Conservation (phyloP, 257 asterid genomes). For the Solanum pennellii region DNA sequence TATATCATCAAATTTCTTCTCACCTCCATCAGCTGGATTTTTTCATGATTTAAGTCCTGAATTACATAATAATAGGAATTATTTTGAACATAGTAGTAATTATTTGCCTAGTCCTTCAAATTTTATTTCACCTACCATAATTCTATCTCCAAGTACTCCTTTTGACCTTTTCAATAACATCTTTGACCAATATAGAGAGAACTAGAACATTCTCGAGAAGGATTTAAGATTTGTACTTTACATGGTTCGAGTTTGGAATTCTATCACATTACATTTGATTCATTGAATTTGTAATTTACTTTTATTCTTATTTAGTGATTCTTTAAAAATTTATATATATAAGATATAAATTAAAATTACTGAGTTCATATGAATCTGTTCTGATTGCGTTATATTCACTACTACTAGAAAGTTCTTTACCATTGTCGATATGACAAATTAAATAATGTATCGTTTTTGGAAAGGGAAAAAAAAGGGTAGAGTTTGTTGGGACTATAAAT, state of each 20-base stretch:
- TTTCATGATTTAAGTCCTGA: constrained; percentile 68
- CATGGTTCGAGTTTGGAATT: background rate
- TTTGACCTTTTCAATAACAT: constrained; percentile 51
- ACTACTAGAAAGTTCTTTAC: background rate
- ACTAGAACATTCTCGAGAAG: background rate
- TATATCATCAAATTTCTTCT: constrained; percentile 58
- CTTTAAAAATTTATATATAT: background rate
- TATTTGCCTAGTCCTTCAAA: constrained; percentile 47
- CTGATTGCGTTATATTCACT: background rate
- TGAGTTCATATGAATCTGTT: background rate
- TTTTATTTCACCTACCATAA: constrained; percentile 50
- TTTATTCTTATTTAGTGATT: background rate
- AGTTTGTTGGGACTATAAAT: background rate
- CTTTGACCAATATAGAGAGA: constrained; percentile 23
- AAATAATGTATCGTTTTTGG: background rate
- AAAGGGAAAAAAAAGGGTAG: background rate
- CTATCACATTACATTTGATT: background rate
- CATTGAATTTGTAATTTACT: background rate
- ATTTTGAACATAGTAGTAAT: constrained; percentile 25
- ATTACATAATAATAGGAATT: constrained; percentile 31
- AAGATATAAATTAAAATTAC: background rate
- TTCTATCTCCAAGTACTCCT: constrained; percentile 53
- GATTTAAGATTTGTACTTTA: background rate
- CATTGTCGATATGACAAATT: background rate
- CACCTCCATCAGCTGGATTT: constrained; percentile 44